Conservation (phyloP, 2,329 filamentous ascomycete species). For the Graphilbum ipis-grandicollis region DNA sequence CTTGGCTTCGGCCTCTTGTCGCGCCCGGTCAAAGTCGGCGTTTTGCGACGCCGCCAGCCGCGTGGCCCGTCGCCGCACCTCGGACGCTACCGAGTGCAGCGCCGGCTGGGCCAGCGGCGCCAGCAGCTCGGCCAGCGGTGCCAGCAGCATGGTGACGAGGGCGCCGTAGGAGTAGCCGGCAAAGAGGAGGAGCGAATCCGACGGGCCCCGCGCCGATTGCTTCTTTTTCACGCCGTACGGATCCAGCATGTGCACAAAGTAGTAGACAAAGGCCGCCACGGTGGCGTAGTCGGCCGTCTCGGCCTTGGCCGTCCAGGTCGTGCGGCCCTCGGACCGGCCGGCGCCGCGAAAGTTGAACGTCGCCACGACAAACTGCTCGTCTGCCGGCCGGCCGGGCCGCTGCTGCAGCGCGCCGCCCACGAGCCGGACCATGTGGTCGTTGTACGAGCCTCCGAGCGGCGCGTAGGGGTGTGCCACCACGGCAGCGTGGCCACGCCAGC, state of each 20-base stretch:
- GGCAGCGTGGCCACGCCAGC: constrained; percentile 32
- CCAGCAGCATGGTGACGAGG: constrained; percentile 58
- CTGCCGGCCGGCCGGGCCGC: not conserved
- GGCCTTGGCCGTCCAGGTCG: constrained; percentile 72
- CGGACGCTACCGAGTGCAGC: constrained; percentile 40
- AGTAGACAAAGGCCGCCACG: constrained; percentile 60
- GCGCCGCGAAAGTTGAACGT: constrained; percentile 83
- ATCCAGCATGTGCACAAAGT: constrained; percentile 49
- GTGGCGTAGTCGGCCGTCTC: constrained; percentile 73
- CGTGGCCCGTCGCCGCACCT: constrained; percentile 53
- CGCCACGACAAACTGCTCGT: constrained; percentile 53
- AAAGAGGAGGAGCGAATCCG: constrained; percentile 26
- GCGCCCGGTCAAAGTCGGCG: constrained; percentile 20
- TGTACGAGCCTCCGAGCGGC: constrained; percentile 66
- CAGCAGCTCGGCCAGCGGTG: constrained; percentile 42
- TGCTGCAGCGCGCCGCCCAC: constrained; percentile 47
- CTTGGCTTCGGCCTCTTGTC: constrained; percentile 15
- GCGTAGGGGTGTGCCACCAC: constrained; percentile 85
- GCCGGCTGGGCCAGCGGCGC: constrained; percentile 35
- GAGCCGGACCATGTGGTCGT: constrained; percentile 63
- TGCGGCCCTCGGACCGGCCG: constrained; percentile 33
- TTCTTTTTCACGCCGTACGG: constrained; percentile 13
- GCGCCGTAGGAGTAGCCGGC: constrained; percentile 87
- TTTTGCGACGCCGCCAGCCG: constrained; percentile 49
- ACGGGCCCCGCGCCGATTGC: constrained; percentile 2